phyloP scores from a whole-genome alignment of 208 protist genomes.

The Acanthamoeba rhysodes region DNA sequence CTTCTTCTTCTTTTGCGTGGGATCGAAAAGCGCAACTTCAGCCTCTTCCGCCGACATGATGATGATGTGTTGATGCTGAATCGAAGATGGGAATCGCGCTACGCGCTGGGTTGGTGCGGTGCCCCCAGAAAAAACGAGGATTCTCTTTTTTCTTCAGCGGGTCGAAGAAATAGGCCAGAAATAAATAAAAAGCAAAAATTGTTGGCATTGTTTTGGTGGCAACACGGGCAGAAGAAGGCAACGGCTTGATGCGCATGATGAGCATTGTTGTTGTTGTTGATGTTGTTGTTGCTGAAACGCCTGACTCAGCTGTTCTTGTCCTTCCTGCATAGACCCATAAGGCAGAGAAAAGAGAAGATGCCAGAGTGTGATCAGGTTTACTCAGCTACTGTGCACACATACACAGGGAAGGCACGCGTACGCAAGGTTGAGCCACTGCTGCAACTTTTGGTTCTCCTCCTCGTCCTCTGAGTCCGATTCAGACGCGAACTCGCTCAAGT shows the following conservation, averaged over 20 bases:
- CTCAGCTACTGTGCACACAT: too few relatives aligned
- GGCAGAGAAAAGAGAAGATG: background rate
- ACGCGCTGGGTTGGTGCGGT: background rate
- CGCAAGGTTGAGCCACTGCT: background rate
- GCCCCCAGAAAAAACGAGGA: background rate
- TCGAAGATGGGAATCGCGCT: background rate
- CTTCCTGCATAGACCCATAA: background rate
- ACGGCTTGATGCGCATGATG: too few relatives aligned
- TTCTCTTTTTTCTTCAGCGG: background rate
- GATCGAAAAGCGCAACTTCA: slow-evolving; percentile 50
- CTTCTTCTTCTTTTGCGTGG: slow-evolving; percentile 71
- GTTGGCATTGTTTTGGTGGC: too few relatives aligned
- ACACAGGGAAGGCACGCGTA: background rate
- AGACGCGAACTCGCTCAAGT: background rate
- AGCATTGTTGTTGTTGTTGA: too few relatives aligned
- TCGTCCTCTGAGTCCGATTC: background rate
- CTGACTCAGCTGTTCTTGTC: background rate
- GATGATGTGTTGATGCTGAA: background rate
- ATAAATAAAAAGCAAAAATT: too few relatives aligned
- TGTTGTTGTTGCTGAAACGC: too few relatives aligned
- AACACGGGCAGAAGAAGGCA: too few relatives aligned
- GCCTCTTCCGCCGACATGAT: slow-evolving; percentile 35
- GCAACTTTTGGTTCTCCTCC: background rate
- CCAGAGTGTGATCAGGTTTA: too few relatives aligned
- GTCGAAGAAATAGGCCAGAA: too few relatives aligned